Evolutionary conservation across 169 alveolate genomes (phyloP), one percentile per base, ranked within the genome.

Genomic region (Plasmodium chabaudi): DNA sequence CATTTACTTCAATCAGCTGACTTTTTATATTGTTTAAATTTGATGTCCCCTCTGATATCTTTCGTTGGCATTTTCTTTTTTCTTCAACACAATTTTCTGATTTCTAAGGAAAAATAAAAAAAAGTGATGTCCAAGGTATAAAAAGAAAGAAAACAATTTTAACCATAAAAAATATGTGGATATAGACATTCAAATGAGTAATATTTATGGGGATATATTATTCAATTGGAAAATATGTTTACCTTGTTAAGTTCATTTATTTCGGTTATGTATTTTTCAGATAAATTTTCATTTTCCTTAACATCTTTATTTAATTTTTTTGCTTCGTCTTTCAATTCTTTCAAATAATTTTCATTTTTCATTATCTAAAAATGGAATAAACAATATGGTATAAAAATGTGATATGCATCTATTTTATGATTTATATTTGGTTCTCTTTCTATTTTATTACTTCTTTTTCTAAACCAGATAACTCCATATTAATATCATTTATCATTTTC

Each of bases 1-100:
- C 89, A 44, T 79, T 79, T 46, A 79, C 89, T 79, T 79, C 89
- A 65, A 79, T 67, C 60, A 79, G 25, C 46, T 79, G 89, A n/a
- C 89, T 65, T 67, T 79, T 79, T 53, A 79, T 69, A 60, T 55
- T 27, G 39, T 79, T 79, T 59, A 79, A 57, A 47, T 79, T 79
- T 79, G 89, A 19, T 27, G 89, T 79, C 12, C 84, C 82, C 27
- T 79, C 84, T 12, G 89, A 79, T 67, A 79, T 79, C 67, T 79
- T 79, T 51, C 68, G 89, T 55, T 79, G 89, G 3, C 21, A 79
- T 25, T 79, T 77, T 27, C 89, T 79, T 61, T 79, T 79, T 27
- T 79, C 73, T 59, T 79, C 89, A 5, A 79, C 75, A 25, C 63
- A 79, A 15, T 12, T 19, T 61, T 79, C 89, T 9, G 89, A 79